Evolutionary conservation across 495 filamentous ascomycete species (phyloP).

Genomic region (Hypoxylon crocopeplum): DNA sequence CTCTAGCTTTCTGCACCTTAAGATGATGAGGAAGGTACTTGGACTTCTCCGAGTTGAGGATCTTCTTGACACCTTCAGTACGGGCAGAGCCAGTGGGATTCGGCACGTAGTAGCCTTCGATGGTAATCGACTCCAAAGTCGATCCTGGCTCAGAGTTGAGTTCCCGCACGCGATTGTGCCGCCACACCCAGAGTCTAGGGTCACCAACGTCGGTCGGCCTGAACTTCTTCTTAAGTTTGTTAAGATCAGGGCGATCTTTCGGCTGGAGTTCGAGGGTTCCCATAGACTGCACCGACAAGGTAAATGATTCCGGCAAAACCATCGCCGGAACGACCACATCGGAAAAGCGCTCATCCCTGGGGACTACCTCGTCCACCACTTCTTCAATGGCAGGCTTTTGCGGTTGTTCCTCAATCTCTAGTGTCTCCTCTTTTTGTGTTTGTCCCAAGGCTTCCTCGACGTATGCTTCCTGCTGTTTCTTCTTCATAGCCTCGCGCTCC

Average conservation of each 20-base stretch:
- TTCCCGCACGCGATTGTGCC: slow-evolving; percentile 85
- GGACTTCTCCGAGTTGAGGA: slow-evolving; percentile 94
- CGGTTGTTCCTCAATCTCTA: slow-evolving; percentile 33
- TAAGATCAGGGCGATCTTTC: slow-evolving; percentile 77
- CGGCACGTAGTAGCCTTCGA: slow-evolving; percentile 89
- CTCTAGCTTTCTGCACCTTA: slow-evolving; percentile 86
- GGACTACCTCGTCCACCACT: slow-evolving; percentile 15
- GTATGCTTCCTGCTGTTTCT: slow-evolving; percentile 51
- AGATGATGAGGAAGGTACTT: slow-evolving; percentile 98
- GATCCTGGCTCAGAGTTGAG: slow-evolving; percentile 64
- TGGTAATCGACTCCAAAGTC: slow-evolving; percentile 57
- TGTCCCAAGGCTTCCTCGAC: slow-evolving; percentile 39
- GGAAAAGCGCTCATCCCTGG: slow-evolving; percentile 39
- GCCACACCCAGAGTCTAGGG: slow-evolving; percentile 83
- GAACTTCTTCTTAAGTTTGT: slow-evolving; percentile 84
- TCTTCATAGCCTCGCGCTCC: slow-evolving; percentile 69
- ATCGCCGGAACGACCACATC: slow-evolving; percentile 39
- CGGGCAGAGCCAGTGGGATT: slow-evolving; percentile 85
- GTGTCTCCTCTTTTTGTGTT: slow-evolving; percentile 39
- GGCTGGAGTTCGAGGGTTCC: slow-evolving; percentile 51
- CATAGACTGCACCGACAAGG: slow-evolving; percentile 32
- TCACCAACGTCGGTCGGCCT: slow-evolving; percentile 65
- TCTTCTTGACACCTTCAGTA: slow-evolving; percentile 92
- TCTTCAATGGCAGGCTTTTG: slow-evolving; percentile 19
- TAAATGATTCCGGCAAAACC: slow-evolving; percentile 30